Evolutionary conservation across 1,284 basidiomycete genomes (phyloP), one percentile per base, ranked within the genome.

Genomic region (Hortiboletus rubellus): DNA sequence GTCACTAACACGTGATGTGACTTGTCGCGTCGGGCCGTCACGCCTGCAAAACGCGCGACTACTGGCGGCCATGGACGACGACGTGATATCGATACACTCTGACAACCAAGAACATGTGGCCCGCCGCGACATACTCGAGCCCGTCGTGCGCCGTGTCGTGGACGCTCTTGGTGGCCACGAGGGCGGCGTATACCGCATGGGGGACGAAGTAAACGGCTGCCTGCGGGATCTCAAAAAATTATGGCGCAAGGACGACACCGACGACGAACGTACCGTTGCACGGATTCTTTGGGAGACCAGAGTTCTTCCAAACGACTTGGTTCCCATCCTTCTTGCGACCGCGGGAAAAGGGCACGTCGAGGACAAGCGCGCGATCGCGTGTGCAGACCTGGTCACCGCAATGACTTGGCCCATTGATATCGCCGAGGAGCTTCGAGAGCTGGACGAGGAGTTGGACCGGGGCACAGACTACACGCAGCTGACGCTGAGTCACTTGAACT

Each of bases 351-450:
- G 92, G 12, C 77, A 82, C 24, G 85, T 88, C 47, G 91, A 87
- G 69, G 92, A 87, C 77, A 93, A 92, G 69, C 84, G 94, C 49
- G 91, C 93, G 0, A 82, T 97, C 24, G 86, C 91, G 3, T 92
- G 90, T 62, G 89, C 86, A 8, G 96, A 98, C 70, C 79, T 98
- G 30, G 87, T 96, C 67, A 92, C 92, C 0, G 94, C 94, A 0
- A 91, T 98, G 87, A 98, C 94, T 5, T 98, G 95, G 95, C 96
- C 96, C 2, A 96, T 98, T 58, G 92, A 98, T 74, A 79, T 97
- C 58, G 90, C 91, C 2, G 88, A 92, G 66, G 96, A 98, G 74
- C 78, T 98, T 59, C 91, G 91, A 69, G 95, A 97, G 68, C 81
- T 95, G 49, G 89, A 93, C 67, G 89, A 92, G 50, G 88, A 85